Conservation (phyloP, 306 rosid species). For the Lablab purpureus region DNA sequence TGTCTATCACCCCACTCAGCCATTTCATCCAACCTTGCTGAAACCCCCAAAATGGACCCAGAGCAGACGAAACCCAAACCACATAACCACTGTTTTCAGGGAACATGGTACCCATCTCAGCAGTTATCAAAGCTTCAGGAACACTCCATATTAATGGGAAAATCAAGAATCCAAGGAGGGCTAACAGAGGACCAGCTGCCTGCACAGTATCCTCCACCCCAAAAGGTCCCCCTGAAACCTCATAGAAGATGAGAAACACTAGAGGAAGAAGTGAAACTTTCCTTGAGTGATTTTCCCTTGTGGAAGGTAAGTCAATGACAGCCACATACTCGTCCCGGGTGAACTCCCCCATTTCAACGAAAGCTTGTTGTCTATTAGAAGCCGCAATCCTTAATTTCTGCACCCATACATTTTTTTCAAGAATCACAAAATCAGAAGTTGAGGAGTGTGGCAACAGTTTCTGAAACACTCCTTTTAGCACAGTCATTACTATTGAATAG, state of each 20-base stretch:
- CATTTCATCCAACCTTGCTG: slow-evolving; percentile 99
- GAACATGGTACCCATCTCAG: slow-evolving; percentile 98
- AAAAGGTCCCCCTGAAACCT: slow-evolving; percentile 97
- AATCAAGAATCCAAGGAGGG: slow-evolving; percentile 78
- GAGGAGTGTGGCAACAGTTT: neutral
- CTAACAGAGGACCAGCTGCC: slow-evolving; percentile 93
- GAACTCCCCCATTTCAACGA: slow-evolving; percentile 62
- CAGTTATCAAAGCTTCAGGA: slow-evolving; percentile 92
- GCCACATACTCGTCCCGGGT: slow-evolving; percentile 50
- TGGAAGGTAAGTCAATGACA: slow-evolving; percentile 59
- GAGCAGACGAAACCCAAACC: slow-evolving; percentile 89
- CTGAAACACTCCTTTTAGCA: neutral
- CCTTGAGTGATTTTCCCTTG: slow-evolving; percentile 52
- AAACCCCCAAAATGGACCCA: slow-evolving; percentile 95
- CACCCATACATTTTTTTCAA: slow-evolving; percentile 31
- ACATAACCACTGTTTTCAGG: slow-evolving; percentile 95
- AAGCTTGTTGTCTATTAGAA: slow-evolving; percentile 58
- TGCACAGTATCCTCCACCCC: slow-evolving; percentile 87
- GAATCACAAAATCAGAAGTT: slow-evolving; percentile 15
- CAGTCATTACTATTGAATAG: neutral
- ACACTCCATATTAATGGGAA: slow-evolving; percentile 93
- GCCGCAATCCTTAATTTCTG: slow-evolving; percentile 64
- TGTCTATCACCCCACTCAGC: slow-evolving; percentile 94
- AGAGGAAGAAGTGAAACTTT: slow-evolving; percentile 84
- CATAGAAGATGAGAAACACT: slow-evolving; percentile 91